Percentiles rank a stretch among this genome's conserved stretches.
These are phyloP conservation scores for Herpomyces periplanetae DNA, from an alignment of 2,329 filamentous ascomycete species.

Conservation along the genomic window DNA sequence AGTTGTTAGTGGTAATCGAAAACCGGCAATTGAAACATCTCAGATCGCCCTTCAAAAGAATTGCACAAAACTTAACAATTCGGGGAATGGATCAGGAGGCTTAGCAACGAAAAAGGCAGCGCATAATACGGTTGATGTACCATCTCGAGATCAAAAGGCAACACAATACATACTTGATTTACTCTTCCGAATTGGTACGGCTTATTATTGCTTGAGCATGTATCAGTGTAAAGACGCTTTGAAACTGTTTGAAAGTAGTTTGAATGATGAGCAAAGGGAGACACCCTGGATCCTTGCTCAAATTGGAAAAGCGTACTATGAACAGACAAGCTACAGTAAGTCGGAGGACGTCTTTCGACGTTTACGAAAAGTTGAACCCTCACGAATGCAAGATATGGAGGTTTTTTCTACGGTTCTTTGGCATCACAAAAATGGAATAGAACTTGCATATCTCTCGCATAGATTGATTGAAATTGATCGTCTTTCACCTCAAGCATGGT, in stretches of 20 bases:
- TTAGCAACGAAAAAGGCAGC: no score
- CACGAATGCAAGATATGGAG: slow-evolving; percentile 72
- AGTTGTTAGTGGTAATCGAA: slow-evolving; percentile 63
- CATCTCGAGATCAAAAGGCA: slow-evolving; percentile 27
- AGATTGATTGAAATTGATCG: slow-evolving; percentile 56
- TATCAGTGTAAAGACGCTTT: slow-evolving; percentile 45
- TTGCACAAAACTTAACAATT: no score
- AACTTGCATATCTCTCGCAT: slow-evolving; percentile 65
- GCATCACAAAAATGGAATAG: slow-evolving; percentile 70
- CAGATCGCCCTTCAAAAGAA: no score
- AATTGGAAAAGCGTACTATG: slow-evolving; percentile 61
- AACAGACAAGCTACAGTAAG: slow-evolving; percentile 48
- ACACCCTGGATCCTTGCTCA: slow-evolving; percentile 77
- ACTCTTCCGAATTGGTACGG: slow-evolving; percentile 38
- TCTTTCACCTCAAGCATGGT: slow-evolving; percentile 79
- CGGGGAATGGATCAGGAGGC: no score
- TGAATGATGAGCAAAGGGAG: slow-evolving; percentile 37
- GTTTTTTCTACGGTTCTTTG: slow-evolving; percentile 96
- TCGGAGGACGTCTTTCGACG: slow-evolving; percentile 53
- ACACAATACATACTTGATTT: slow-evolving; percentile 37
- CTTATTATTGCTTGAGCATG: slow-evolving; percentile 33
- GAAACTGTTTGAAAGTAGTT: slow-evolving; percentile 23
- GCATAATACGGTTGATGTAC: slow-evolving; percentile 10
- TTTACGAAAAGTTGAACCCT: slow-evolving; percentile 38
- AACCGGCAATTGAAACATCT: slow-evolving; percentile 22